Percentiles rank a stretch among this genome's conserved stretches.
Evolutionary conservation across 2,329 filamentous ascomycete genomes (phyloP).

Genomic region (Teratosphaeria zuluensis): DNA sequence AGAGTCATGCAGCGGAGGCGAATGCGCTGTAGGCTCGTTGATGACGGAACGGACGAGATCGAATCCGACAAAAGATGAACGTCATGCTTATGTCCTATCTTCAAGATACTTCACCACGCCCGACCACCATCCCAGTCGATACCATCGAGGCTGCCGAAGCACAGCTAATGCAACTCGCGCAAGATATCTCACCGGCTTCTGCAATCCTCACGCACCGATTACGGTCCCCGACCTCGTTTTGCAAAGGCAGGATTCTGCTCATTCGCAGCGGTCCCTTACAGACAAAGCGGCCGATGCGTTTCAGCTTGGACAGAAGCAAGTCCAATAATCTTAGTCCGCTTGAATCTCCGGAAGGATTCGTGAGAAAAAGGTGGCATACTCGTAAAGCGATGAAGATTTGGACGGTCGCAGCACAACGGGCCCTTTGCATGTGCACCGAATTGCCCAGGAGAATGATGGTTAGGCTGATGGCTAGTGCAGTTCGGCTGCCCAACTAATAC

Average conservation of each 20-base stretch:
- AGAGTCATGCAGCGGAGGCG: not conserved
- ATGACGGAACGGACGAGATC: not conserved
- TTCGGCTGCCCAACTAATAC: no score
- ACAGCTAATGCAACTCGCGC: not conserved
- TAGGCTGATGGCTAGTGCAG: no score
- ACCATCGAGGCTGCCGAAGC: not conserved
- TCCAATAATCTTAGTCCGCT: no score
- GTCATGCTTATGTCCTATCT: constrained; percentile 1
- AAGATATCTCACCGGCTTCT: not conserved
- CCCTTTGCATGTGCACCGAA: not conserved
- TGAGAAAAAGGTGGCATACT: not conserved
- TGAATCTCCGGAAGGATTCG: no score
- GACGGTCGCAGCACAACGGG: no score
- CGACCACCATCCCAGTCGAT: not conserved
- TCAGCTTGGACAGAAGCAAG: not conserved
- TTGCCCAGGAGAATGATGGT: no score
- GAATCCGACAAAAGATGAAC: not conserved
- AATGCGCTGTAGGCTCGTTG: not conserved
- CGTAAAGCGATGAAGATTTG: not conserved
- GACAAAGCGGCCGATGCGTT: not conserved
- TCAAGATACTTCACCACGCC: not conserved
- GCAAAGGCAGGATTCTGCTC: not conserved
- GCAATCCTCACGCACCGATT: not conserved
- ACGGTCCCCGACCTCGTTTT: not conserved
- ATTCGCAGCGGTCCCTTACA: not conserved